Evolutionary conservation across 345 rosid genomes (phyloP), one percentile per base, ranked within the genome.

Genomic region (Lenwebbia sp.): DNA sequence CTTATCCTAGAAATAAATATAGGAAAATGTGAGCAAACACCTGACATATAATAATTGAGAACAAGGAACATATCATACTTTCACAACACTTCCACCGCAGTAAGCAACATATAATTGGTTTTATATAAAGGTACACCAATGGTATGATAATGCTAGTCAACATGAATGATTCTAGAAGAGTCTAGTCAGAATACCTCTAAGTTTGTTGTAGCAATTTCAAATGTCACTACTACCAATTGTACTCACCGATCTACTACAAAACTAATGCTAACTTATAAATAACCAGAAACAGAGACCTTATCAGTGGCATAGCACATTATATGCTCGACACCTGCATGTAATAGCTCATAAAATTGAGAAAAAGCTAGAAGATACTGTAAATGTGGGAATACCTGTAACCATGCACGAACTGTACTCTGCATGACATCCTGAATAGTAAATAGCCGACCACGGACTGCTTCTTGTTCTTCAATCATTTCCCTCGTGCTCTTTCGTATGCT

Each of bases 381-480:
- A 47, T 19, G 81, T 70, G 8, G 81, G 81, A 70, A 70, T 44
- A 94, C 96, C 92, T 94, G 94, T 84, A 93, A 89, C 94, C 96
- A 94, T 49, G 94, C 91, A 26, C 93, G 93, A 82, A 94, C 94
- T 0, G 94, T 89, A 88, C 93, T 92, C 87, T 92, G 95, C 96
- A 93, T 93, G 83, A 89, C 94, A 83, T 94, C 95, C 88, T 94
- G 95, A 41, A 91, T 91, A 25, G 95, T 94, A 85, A 94, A 94
- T 90, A 94, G 88, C 60, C 92, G 87, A 82, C 92, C 92, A 7
- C 94, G 93, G 41, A 93, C 96, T 30, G 91, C 95, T 83, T 93
- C 96, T 86, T 94, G 94, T 84, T 93, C 94, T 82, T 87, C 90
- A 86, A 94, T 90, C 96, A 93, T 94, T 75, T 90, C 90, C 57